Conservation (phyloP, 1,284 basidiomycete genomes). For the Inonotus obliquus region DNA sequence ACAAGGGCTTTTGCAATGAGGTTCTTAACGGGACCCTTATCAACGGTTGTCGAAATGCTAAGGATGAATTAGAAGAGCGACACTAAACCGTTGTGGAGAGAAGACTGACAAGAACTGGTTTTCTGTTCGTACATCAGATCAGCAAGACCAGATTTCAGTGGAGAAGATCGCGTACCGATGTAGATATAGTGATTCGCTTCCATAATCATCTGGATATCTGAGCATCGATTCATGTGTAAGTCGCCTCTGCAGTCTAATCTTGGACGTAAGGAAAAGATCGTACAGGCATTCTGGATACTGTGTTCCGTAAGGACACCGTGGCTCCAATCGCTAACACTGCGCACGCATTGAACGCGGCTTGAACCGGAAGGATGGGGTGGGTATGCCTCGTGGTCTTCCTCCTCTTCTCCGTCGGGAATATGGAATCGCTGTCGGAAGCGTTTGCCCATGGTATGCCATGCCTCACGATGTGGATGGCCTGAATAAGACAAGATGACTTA, state of each 20-base stretch:
- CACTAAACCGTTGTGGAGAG: background rate
- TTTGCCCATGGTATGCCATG: conserved; percentile 54
- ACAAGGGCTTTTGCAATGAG: conserved; percentile 79
- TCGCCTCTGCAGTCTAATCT: background rate
- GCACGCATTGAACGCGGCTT: conserved; percentile 71
- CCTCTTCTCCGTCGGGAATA: conserved; percentile 29
- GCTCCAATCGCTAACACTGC: conserved; percentile 88
- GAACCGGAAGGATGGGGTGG: conserved; percentile 39
- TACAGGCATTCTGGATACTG: conserved; percentile 84
- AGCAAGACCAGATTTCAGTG: background rate
- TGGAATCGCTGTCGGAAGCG: conserved; percentile 60
- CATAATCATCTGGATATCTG: conserved; percentile 77
- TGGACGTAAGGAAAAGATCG: conserved; percentile 25
- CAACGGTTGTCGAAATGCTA: conserved; percentile 73
- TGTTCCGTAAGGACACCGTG: conserved; percentile 84
- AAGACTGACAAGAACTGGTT: conserved; percentile 88
- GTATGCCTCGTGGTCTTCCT: conserved; percentile 34
- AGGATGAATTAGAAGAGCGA: background rate
- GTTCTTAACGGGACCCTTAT: conserved; percentile 72
- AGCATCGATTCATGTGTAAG: background rate
- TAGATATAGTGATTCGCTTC: conserved; percentile 87
- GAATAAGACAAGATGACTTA: background rate
- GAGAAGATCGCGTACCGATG: conserved; percentile 62
- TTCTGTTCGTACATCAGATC: conserved; percentile 40
- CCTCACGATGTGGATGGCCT: conserved; percentile 68